Percentiles rank a stretch among this genome's conserved stretches.
Evolutionary conservation across 495 filamentous ascomycete species (phyloP).

Genomic region (Rhizodiscina lignyota): DNA sequence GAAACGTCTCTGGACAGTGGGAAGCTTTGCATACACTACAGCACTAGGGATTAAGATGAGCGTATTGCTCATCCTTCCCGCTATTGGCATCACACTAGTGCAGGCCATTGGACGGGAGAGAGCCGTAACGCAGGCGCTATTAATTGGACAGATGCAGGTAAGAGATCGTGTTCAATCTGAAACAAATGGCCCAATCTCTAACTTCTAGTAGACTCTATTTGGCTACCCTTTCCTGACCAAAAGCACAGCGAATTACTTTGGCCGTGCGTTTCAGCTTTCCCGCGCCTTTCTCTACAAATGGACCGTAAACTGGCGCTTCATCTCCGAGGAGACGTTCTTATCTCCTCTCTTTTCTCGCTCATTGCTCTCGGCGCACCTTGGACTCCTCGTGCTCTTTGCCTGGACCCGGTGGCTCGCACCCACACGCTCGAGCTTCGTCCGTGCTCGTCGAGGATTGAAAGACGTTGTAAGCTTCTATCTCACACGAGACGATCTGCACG

Average conservation of each 20-base stretch:
- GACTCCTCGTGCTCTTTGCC: slow-evolving; percentile 45
- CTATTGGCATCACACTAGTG: slow-evolving; percentile 54
- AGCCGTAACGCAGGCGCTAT: slow-evolving; percentile 44
- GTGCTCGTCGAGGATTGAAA: slow-evolving; percentile 23
- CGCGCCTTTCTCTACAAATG: slow-evolving; percentile 88
- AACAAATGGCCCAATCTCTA: no score
- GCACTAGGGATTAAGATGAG: slow-evolving; percentile 92
- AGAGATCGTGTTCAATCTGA: no score
- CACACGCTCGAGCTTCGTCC: slow-evolving; percentile 14
- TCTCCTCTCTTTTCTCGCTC: slow-evolving; percentile 53
- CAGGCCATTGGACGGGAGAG: slow-evolving; percentile 46
- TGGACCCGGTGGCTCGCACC: slow-evolving; percentile 39
- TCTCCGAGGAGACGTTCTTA: slow-evolving; percentile 67
- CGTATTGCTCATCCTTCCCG: slow-evolving; percentile 63
- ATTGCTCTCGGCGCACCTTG: slow-evolving; percentile 52
- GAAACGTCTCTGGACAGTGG: slow-evolving; percentile 50
- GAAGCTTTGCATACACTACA: slow-evolving; percentile 52
- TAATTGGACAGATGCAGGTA: slow-evolving; percentile 64
- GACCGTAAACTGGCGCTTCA: slow-evolving; percentile 97
- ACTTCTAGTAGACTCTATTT: slow-evolving; percentile 40
- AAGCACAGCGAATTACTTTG: slow-evolving; percentile 55
- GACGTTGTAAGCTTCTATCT: slow-evolving; percentile 26
- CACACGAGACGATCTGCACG: slow-evolving; percentile 23
- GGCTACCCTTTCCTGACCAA: slow-evolving; percentile 58
- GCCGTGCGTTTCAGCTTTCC: slow-evolving; percentile 74